phyloP scores from a whole-genome alignment of 1,284 basidiomycete species.

The Cryptococcus hybrid region DNA sequence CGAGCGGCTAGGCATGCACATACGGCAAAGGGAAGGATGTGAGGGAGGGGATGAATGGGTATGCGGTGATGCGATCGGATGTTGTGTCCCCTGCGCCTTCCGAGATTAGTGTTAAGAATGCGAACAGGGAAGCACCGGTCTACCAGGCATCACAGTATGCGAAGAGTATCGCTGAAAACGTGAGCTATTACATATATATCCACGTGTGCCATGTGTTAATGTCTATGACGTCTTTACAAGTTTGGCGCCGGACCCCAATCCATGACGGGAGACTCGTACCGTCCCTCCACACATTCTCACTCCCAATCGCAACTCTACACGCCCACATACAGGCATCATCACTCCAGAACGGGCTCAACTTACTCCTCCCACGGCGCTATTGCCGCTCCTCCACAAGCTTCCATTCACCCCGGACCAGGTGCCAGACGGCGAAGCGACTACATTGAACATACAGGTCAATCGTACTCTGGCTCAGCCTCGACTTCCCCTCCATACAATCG shows the following conservation, averaged over 20 bases:
- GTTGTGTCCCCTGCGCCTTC: conserved; percentile 11
- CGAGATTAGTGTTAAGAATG: conserved; percentile 14
- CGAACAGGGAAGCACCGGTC: conserved; percentile 36
- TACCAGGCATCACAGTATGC: conserved; percentile 41
- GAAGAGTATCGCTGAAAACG: conserved; percentile 43
- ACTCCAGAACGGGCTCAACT: conserved; percentile 17
- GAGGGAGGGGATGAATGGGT: background rate
- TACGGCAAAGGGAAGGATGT: conserved; percentile 10
- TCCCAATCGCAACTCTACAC: conserved; percentile 11
- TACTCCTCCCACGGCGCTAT: conserved; percentile 38
- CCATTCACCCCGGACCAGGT: conserved; percentile 60
- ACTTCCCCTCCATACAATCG: conserved; percentile 7
- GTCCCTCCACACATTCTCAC: conserved; percentile 11
- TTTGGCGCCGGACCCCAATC: conserved; percentile 38
- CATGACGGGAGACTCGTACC: conserved; percentile 34
- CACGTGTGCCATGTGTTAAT: background rate
- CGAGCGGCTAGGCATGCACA: conserved; percentile 14
- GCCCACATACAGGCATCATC: conserved; percentile 5
- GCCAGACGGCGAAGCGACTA: conserved; percentile 74
- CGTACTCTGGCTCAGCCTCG: conserved; percentile 55
- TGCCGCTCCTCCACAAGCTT: conserved; percentile 71
- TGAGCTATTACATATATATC: conserved; percentile 17
- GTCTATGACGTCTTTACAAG: conserved; percentile 7
- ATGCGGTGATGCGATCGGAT: background rate
- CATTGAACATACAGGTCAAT: conserved; percentile 71